phyloP scores from a whole-genome alignment of 345 rosid genomes.

The rapeseed (Brassica napus) region DNA sequence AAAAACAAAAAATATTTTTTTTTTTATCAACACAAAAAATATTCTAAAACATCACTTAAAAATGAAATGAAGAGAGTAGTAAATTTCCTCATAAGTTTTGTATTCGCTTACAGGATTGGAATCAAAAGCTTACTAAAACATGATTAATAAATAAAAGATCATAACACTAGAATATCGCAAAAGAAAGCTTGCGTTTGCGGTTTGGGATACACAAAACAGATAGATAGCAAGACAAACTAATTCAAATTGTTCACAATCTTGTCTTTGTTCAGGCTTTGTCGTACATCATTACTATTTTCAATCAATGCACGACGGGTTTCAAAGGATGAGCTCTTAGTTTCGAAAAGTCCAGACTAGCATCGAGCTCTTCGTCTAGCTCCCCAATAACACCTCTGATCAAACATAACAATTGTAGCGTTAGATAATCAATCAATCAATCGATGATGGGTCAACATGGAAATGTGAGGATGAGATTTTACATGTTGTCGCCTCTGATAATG shows the following conservation, averaged over 20 bases:
- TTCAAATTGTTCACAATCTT: constrained; percentile 33
- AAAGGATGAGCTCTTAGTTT: constrained; percentile 93
- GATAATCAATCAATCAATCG: background rate
- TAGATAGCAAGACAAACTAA: constrained; percentile 20
- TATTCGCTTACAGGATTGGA: background rate
- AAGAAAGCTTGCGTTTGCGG: background rate
- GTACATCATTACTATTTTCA: constrained; percentile 10
- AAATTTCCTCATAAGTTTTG: background rate
- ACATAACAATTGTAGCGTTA: background rate
- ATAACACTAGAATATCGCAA: background rate
- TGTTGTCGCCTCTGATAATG: constrained; percentile 98
- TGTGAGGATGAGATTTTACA: constrained; percentile 46
- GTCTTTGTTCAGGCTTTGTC: background rate
- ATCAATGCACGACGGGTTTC: constrained; percentile 86
- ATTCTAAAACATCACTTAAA: no score
- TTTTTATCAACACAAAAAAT: no score
- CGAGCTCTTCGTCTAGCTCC: constrained; percentile 88
- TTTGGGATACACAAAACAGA: background rate
- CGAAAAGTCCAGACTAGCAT: constrained; percentile 71
- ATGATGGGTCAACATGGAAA: background rate
- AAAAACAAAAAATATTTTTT: no score
- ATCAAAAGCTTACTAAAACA: background rate
- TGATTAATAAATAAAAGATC: background rate
- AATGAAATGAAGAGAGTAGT: no score
- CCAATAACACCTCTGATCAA: constrained; percentile 84